Conservation (phyloP, 345 rosid genomes). For the Cardamine chenopodiifolia region DNA sequence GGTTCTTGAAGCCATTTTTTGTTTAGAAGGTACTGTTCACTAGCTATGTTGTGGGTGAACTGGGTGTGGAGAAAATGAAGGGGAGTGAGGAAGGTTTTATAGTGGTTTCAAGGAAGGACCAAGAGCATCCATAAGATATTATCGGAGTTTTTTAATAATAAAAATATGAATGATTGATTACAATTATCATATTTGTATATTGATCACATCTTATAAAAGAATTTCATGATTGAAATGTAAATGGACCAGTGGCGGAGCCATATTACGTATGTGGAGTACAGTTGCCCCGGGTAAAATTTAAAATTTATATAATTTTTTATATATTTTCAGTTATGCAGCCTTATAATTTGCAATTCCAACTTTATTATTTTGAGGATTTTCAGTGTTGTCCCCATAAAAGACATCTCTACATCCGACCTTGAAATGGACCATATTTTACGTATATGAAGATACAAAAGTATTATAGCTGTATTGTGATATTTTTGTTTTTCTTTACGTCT, state of each 20-base stretch:
- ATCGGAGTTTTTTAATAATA: neutral
- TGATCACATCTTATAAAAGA: neutral
- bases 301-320: too few species aligned
- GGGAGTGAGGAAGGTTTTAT: conserved; percentile 29
- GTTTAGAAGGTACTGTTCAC: conserved; percentile 18
- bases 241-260: too few species aligned
- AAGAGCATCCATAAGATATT: conserved; percentile 9
- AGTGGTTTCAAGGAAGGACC: conserved; percentile 29
- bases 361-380: too few species aligned
- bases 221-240: neutral
- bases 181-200: neutral
- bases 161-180: conserved; percentile 14
- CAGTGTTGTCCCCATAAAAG: too few species aligned
- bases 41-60: conserved; percentile 26
- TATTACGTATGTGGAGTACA: too few species aligned
- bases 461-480: neutral
- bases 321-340: too few species aligned
- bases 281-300: too few species aligned
- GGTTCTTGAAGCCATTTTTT: conserved; percentile 38
- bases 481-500: neutral
- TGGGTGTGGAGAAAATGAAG: conserved; percentile 33
- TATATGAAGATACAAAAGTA: neutral
- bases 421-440: neutral
- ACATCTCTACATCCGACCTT: too few species aligned
- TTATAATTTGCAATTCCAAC: too few species aligned